Percentiles rank a stretch among this genome's conserved stretches.
phyloP scores from a whole-genome alignment of 805 yeast genomes.

The Torulaspora franciscae region DNA sequence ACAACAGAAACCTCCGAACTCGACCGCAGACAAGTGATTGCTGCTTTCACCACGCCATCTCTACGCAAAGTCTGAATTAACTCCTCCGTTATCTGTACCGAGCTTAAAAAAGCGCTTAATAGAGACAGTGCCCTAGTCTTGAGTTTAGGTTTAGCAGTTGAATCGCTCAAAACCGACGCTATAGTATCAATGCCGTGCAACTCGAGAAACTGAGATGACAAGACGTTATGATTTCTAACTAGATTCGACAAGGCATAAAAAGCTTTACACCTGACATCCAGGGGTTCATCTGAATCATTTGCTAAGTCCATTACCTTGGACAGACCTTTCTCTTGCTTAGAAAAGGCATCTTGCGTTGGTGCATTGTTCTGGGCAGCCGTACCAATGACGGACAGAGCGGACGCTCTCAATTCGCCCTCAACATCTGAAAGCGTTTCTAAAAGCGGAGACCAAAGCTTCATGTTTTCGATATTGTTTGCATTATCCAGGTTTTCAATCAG shows the following conservation, averaged over 20 bases:
- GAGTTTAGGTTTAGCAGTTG: conserved; percentile 36
- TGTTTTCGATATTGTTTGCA: conserved; percentile 83
- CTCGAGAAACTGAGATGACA: conserved; percentile 51
- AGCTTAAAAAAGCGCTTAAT: conserved; percentile 54
- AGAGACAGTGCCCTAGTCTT: conserved; percentile 53
- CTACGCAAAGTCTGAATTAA: conserved; percentile 36
- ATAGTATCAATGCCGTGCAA: conserved; percentile 60
- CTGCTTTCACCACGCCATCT: conserved; percentile 26
- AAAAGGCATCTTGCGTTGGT: conserved; percentile 62
- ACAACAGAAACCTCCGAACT: conserved; percentile 44
- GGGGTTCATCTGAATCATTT: conserved; percentile 21
- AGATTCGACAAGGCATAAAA: conserved; percentile 73
- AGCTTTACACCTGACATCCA: conserved; percentile 52
- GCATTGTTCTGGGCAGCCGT: conserved; percentile 92
- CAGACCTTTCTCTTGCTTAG: conserved; percentile 47
- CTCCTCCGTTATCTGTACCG: conserved; percentile 43
- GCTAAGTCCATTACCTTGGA: conserved; percentile 44
- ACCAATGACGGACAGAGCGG: conserved; percentile 72
- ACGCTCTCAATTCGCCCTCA: conserved; percentile 44
- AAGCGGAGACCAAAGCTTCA: conserved; percentile 74
- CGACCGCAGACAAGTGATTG: conserved; percentile 27
- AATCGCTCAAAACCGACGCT: conserved; percentile 29
- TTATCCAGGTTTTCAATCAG: conserved; percentile 88
- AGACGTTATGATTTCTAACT: conserved; percentile 60
- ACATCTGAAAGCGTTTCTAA: conserved; percentile 48